Evolutionary conservation across 345 rosid species (phyloP), one percentile per base, ranked within the genome.

Genomic region (Populus davidiana): DNA sequence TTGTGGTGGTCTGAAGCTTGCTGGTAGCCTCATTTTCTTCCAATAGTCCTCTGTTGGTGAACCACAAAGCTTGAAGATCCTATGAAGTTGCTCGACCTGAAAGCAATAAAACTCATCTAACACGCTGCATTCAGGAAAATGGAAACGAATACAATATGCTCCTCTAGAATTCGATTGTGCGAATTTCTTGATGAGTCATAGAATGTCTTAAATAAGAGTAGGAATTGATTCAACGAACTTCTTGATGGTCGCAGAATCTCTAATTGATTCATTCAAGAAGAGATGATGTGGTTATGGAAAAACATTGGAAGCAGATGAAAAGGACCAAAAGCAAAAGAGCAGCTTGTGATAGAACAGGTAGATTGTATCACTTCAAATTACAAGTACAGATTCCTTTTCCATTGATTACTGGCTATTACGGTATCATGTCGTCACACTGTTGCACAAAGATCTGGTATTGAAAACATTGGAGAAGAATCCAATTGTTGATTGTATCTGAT

Each of bases 51-150:
- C 94, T 0, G 93, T 78, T 11, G 97, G 96, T 27, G 96, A 86
- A 9, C 98, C 94, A 61, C 97, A 94, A 2, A 94, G 93, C 84
- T 90, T 94, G 86, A 91, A 94, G 36, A 94, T 92, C 88, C 85
- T 88, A 76, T 93, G 98, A 75, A 94, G 90, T 86, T 91, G 98
- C 86, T 94, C 97, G 59, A 94, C 94, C 97, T 91, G 85, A 70
- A 81, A 33, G 43, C 66, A 79, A n/a, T 9, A 69, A 59, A 56
- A 59, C 21, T 39, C 23, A 65, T 27, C 78, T 63, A 52, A 82
- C 66, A 38, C 6, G 6, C 56, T 50, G 56, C n/a, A 18, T 50
- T 18, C 56, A 50, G 0, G 56, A 18, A 50, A 50, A 50, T 18
- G n/a, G 56, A 50, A 50, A 18, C 18, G 56, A 50, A 50, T 5